Conservation (phyloP, 257 asterid species). For the Solanum medicagineum region DNA sequence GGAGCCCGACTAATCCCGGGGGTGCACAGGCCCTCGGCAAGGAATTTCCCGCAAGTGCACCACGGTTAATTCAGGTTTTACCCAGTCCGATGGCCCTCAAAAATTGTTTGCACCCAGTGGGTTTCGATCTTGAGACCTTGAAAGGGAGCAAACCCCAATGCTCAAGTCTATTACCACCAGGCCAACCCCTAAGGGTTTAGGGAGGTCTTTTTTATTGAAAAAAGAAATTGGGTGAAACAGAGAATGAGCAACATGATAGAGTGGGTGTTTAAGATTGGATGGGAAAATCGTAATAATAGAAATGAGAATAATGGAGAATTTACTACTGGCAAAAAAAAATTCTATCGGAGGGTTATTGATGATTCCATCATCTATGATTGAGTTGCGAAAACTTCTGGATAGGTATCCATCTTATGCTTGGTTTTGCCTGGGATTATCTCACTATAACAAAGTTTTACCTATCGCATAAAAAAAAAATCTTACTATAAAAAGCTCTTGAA, state of each 20-base stretch:
- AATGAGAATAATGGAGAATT: neutral
- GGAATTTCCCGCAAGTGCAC: no score
- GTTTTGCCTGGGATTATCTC: neutral
- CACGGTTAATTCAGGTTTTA: no score
- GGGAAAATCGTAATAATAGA: neutral
- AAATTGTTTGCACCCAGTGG: no score
- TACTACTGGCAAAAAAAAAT: neutral
- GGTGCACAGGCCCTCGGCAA: no score
- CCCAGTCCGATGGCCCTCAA: no score
- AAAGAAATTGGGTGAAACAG: neutral
- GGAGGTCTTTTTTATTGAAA: neutral
- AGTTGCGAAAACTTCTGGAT: no score
- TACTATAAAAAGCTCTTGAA: neutral
- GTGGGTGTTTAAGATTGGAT: neutral
- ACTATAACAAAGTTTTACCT: neutral
- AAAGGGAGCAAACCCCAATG: no score
- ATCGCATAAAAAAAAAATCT: neutral
- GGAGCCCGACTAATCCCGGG: no score
- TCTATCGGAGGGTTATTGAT: neutral
- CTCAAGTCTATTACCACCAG: no score
- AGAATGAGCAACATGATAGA: neutral
- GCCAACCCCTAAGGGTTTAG: neutral
- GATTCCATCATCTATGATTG: no score
- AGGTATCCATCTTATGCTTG: neutral
- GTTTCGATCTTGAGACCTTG: no score